Evolutionary conservation across 495 filamentous ascomycete species (phyloP).

Genomic region (Glonium stellatum): DNA sequence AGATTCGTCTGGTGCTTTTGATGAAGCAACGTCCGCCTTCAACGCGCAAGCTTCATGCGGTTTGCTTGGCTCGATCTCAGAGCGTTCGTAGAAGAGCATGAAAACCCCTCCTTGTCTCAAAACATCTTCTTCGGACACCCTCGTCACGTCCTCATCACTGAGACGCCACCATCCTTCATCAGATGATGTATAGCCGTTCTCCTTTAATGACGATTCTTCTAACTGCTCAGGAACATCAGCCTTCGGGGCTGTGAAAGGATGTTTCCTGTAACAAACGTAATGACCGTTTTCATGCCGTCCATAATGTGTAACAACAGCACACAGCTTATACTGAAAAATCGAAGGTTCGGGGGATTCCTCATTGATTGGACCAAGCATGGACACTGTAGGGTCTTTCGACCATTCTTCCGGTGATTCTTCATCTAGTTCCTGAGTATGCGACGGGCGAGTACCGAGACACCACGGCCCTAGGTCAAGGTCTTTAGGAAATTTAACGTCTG

Average conservation of each 20-base stretch:
- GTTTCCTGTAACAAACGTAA: constrained; percentile 82
- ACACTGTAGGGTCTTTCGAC: constrained; percentile 54
- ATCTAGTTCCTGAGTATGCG: neutral
- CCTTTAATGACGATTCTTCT: constrained; percentile 20
- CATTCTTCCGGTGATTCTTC: constrained; percentile 51
- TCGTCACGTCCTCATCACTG: constrained; percentile 75
- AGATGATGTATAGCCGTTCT: constrained; percentile 4
- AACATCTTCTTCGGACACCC: constrained; percentile 65
- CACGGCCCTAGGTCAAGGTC: constrained; percentile 67
- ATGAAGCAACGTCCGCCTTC: neutral
- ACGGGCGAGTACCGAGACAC: constrained; percentile 47
- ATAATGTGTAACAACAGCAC: constrained; percentile 80
- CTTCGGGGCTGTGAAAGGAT: constrained; percentile 38
- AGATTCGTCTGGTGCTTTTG: neutral
- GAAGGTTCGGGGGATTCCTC: neutral
- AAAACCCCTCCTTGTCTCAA: constrained; percentile 78
- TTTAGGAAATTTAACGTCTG: constrained; percentile 66
- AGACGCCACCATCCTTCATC: constrained; percentile 63
- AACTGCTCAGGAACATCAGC: constrained; percentile 27
- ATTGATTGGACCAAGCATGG: constrained; percentile 49
- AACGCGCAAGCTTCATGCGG: neutral
- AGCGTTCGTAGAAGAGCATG: constrained; percentile 87
- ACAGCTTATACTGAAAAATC: constrained; percentile 58
- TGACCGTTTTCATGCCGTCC: constrained; percentile 93
- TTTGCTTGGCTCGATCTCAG: constrained; percentile 1